Base-by-base conservation (phyloP, 164 flowering plant genomes). In the Piper longum region DNA sequence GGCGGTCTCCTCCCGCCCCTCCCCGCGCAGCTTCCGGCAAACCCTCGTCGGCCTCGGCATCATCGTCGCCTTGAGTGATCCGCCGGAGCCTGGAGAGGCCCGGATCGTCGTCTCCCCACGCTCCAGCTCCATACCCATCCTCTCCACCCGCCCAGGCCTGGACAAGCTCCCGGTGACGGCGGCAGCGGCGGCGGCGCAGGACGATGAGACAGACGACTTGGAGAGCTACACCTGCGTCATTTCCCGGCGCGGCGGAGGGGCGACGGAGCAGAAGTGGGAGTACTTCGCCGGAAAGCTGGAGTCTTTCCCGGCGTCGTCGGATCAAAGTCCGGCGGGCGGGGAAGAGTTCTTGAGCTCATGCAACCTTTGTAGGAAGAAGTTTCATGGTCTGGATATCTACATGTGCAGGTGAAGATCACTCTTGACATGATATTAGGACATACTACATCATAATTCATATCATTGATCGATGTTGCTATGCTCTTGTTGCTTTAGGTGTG, bases 151-250 rank as follows among this genome's bases (percentile, higher is more conserved):
- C 60, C 55, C 69, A 26, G 59, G 61, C 41, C 56, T 61, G 5
- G 59, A 70, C 13, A 63, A 71, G 63, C 51, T 57, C 40, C 51
- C 64, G 52, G 74, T 2, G 36, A 26, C 36, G 36, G 36, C 52
- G 9, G 9, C 52, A 59, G 77, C 72, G 64, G 64, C 54, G 12
- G 67, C 8, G 26, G 54, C 16, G 52, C 16, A 2, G 42, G 58
- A 63, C 18, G 72, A 68, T 39, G 71, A 64, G n/a, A 67, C 66
- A 72, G 83, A 79, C 72, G n/a, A 70, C 48, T 80, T 77, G n/a
- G 86, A 84, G 82, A 80, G 83, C 68, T 84, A 82, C 43, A 82
- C 86, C 9, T 79, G 86, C 60, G 89, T 84, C 69, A 78, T 81
- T 64, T 81, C 83, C 42, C 80, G 71, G 58, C 40, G 71, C 16